Base-by-base conservation (phyloP, 164 flowering plant species). In the Liriodendron chinense region DNA sequence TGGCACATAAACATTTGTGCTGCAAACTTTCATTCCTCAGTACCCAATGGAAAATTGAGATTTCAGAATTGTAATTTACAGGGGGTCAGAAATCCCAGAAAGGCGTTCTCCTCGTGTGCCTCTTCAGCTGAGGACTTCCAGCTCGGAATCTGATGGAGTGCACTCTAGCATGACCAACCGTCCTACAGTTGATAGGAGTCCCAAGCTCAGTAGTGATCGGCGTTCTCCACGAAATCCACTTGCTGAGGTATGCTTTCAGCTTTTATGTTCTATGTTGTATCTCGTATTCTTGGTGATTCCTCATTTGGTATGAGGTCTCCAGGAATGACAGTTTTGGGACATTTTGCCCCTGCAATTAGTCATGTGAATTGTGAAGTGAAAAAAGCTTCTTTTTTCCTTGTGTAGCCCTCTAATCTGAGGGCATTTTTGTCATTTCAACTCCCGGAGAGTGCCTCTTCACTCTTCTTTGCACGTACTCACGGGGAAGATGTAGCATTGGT, bases 221-320 rank as follows among this genome's bases (percentile, higher is more conserved):
- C 85, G 88, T 13, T 92, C 98, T 26, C 92, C 96, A 3, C 86
- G 92, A 67, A 81, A 90, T 43, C 68, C 88, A 7, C 87, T 86
- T 8, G 74, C 96, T 23, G 93, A 91, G 75, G 79, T 72, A 26
- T 34, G 47, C 9, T 67, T 1, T 18, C 47, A 8, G 28, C 49
- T 22, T 65, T 25, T 5, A 24, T 24, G 18, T 67, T 28, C 20
- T 34, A 25, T 2, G 43, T 67, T 14, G 9, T 26, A 53, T 3
- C 18, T 53, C 59, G 8, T 13, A 53, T 53, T 16, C 59, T 53
- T 16, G 18, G 18, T 53, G 59, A 12, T 53, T 53, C 18, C 59
- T 53, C 59, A 53, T 53, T 53, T 34, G 43, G 43, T 34, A 3
- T 4, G 43, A 34, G 43, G 43, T 34, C 43, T 34, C 5, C 43